Base-by-base conservation (phyloP, 1,284 basidiomycete genomes). In the Phellinidium pouzarii region DNA sequence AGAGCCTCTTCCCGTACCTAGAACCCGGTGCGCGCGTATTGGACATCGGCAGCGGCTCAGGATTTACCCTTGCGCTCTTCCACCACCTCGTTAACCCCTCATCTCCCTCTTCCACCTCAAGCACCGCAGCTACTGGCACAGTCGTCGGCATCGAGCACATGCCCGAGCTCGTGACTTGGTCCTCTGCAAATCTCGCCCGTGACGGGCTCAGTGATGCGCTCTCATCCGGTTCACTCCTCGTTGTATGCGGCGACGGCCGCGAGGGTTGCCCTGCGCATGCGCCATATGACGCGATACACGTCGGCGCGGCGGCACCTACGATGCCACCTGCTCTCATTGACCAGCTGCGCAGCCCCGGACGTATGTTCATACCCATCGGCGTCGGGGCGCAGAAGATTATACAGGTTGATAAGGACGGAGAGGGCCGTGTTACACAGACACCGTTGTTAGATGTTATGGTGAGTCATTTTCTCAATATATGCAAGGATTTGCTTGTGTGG, bases 111-210 rank as follows among this genome's bases (percentile, higher is more conserved):
- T 61, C 65, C 44, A 61, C 65, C 1, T 65, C 68, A 4, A 61
- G 65, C 1, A 65, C 68, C 5, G 65, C 67, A 3, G 64, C 66
- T 6, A 65, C 65, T 37, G 87, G 85, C 5, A 84, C 73, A 56
- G 86, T 97, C 2, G 74, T 96, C 11, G 94, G 93, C 1, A 90
- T 99, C 58, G 95, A 99, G 50, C 95, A 99, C 66, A 84, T 99
- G 58, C 74, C 78, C 0, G 81, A 84, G 59, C 76, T 96, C 8
- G 81, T 84, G 1, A 77, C 87, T 3, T 80, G 82, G 73, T 87
- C 88, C 0, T 66, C 76, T 5, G 58, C 66, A 17, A 97, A 96
- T 62, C 68, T 97, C 9, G 68, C 67, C 36, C 74, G 71, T 8
- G 91, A 94, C 60, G 89, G 88, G 0, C 68, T 88, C 1, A 75